Evolutionary conservation across 305 asterid genomes (phyloP).

Genomic region (Andrographis paniculata): DNA sequence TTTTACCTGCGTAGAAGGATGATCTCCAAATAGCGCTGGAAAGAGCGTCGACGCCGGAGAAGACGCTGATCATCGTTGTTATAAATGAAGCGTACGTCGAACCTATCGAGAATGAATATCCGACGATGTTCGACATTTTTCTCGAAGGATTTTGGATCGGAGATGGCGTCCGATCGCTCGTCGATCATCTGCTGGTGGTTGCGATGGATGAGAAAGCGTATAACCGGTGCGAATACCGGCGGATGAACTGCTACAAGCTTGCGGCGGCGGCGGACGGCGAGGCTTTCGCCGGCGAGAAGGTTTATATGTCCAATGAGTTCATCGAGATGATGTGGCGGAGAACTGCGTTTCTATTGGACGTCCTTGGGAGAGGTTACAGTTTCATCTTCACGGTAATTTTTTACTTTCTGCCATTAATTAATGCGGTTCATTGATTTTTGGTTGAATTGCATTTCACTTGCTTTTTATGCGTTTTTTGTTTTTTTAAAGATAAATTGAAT

Average conservation of each 20-base stretch:
- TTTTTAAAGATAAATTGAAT: no score
- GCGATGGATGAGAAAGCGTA: conserved; percentile 40
- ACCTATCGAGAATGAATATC: conserved; percentile 26
- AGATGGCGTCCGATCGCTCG: conserved; percentile 24
- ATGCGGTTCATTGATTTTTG: no score
- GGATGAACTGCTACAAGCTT: conserved; percentile 39
- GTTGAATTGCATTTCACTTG: no score
- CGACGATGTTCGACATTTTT: conserved; percentile 48
- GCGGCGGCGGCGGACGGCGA: conserved; percentile 25
- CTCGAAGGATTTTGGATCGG: conserved; percentile 58
- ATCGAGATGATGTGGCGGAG: conserved; percentile 61
- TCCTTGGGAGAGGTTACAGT: conserved; percentile 38
- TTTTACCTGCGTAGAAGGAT: conserved; percentile 14
- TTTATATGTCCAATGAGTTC: conserved; percentile 41
- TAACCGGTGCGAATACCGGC: conserved; percentile 31
- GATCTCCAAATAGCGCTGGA: conserved; percentile 39
- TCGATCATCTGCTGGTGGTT: conserved; percentile 29
- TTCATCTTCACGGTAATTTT: conserved; percentile 41
- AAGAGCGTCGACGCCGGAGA: conserved; percentile 20
- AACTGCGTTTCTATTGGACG: conserved; percentile 34
- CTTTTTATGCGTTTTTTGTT: no score
- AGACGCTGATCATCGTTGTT: conserved; percentile 34
- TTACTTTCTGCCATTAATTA: not conserved
- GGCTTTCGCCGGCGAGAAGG: conserved; percentile 31
- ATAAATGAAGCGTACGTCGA: conserved; percentile 38